These are phyloP conservation scores for Triticum timopheevii DNA, from an alignment of 176 grass and related monocot species.

Conservation along the genomic window DNA sequence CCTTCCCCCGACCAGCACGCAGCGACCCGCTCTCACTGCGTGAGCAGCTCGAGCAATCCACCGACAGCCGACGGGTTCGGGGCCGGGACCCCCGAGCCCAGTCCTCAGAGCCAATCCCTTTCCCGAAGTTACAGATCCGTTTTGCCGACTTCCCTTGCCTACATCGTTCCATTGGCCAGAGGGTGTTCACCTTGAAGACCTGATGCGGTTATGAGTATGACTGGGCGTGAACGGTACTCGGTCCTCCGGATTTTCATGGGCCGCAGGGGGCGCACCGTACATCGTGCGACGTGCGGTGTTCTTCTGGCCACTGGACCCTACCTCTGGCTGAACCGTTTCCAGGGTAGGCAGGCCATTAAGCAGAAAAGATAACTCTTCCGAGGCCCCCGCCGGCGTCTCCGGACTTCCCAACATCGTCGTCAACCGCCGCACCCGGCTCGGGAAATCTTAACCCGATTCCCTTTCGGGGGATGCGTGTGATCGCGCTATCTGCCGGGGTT, in stretches of 20 bases:
- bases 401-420: constrained; percentile 57
- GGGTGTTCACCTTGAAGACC: not conserved
- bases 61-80: constrained; percentile 35
- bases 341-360: constrained; percentile 56
- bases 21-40: too few relatives aligned
- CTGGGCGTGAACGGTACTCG: constrained; percentile 47
- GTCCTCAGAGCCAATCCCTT: constrained; percentile 75
- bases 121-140: constrained; percentile 79
- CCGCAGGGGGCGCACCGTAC: constrained; percentile 55
- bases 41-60: too few relatives aligned
- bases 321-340: constrained; percentile 34
- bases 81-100: constrained; percentile 65
- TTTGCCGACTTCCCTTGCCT: constrained; percentile 85
- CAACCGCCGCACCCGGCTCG: constrained; percentile 60
- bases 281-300: constrained; percentile 69
- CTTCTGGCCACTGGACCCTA: constrained; percentile 65
- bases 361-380: constrained; percentile 86
- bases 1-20: too few relatives aligned
- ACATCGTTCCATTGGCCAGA: constrained; percentile 63
- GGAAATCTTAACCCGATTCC: constrained; percentile 69
- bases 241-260: constrained; percentile 72
- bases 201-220: constrained; percentile 68
- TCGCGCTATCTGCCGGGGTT: constrained; percentile 50
- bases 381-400: constrained; percentile 56
- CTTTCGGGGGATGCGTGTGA: constrained; percentile 32